Evolutionary conservation across 1,284 basidiomycete genomes (phyloP), one percentile per base, ranked within the genome.

Genomic region (Naganishia sp.): DNA sequence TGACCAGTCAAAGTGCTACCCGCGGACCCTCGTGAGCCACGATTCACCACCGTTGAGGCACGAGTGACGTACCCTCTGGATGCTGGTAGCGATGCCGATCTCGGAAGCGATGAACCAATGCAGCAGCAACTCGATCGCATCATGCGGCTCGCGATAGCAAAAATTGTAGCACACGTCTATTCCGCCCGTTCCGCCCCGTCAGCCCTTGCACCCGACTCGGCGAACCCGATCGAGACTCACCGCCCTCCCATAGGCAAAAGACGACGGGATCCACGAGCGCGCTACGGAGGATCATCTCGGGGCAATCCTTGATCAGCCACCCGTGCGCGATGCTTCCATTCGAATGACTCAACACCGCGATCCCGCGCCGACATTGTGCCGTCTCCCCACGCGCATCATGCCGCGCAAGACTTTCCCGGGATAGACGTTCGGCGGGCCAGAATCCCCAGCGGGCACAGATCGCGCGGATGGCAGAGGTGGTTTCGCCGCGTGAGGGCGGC

Each of bases 101-200:
- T 95, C 93, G 28, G 86, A 85, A 35, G 88, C 87, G 65, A 94
- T 87, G 72, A 94, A 94, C 77, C 92, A 95, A 57, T 87, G 86
- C 82, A 93, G 87, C 53, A 94, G 71, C 18, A 92, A 81, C 69
- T 94, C 88, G 50, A 91, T 69, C 58, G 79, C 80, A 81, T 87
- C 74, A 74, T 82, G 70, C 80, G 87, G 70, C 56, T 81, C 83
- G 11, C 86, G 83, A 77, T 94, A 93, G 55, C 92, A 81, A 76
- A 94, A 94, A 74, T 91, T 92, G 80, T 89, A 90, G 77, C 91
- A 93, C 18, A 94, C 86, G 76, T 93, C 90, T n/a, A n/a, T n/a
- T n/a, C n/a, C n/a, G n/a, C n/a, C n/a, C n/a, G n/a, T n/a, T n/a
- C n/a, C n/a, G n/a, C n/a, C n/a, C n/a, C n/a, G n/a, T n/a, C n/a